Evolutionary conservation across 495 filamentous ascomycete species (phyloP), one percentile per base, ranked within the genome.

Genomic region (Podospora fimiseda): DNA sequence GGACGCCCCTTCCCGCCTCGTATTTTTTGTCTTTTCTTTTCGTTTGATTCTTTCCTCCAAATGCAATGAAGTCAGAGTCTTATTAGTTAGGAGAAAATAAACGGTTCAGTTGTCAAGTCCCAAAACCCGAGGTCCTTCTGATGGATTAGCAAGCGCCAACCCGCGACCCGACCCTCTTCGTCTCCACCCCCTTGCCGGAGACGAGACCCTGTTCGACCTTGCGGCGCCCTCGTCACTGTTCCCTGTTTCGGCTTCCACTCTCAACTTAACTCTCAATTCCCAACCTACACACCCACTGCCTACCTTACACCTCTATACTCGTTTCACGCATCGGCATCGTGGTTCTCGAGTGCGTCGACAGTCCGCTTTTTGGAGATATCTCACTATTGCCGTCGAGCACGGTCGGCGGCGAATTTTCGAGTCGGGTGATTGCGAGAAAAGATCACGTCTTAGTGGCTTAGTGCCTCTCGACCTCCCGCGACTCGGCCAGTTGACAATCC

Each of bases 1-100:
- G 37, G 21, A 49, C 56, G 51, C 51, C 56, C 56, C 56, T 59
- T 59, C 56, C 56, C 56, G 56, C 56, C 52, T 59, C 56, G 56
- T 59, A 55, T 59, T 59, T 55, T 51, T 59, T 47, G n/a, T 52
- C 55, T 48, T 16, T 27, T 16, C 42, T 53, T 37, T 40, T n/a
- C 42, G 53, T 49, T 23, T 30, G 24, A 37, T 51, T 33, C 27
- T 33, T 33, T 33, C 27, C 30, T 23, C 41, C n/a, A n/a, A n/a
- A n/a, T n/a, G n/a, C n/a, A n/a, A n/a, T n/a, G n/a, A n/a, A n/a
- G n/a, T n/a, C n/a, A n/a, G n/a, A n/a, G n/a, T n/a, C n/a, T n/a
- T n/a, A n/a, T n/a, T n/a, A n/a, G n/a, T n/a, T n/a, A n/a, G n/a
- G n/a, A n/a, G n/a, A n/a, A n/a, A n/a, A n/a, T n/a, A n/a, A n/a